Base-by-base conservation (phyloP, 306 rosid genomes). In the Prunus padus region DNA sequence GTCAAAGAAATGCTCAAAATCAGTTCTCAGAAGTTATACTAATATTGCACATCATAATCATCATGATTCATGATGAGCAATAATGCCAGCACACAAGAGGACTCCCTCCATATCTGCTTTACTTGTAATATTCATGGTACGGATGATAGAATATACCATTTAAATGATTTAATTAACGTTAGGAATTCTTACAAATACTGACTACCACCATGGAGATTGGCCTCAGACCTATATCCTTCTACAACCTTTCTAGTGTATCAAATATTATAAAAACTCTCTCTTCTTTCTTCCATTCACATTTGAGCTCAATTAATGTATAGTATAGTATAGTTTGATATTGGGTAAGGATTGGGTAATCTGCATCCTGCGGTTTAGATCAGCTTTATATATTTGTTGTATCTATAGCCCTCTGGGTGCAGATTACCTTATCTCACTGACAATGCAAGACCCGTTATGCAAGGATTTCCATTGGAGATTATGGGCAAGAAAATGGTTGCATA, bases 311-410 rank as follows among this genome's bases (percentile, higher is more conserved):
- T 26, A 13, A 46, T 46, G 11, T 11, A 3, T 8, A 45, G 49
- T 45, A 6, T 45, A 11, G 12, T 46, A 42, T 42, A 46, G 16
- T 46, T 46, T 46, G 51, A 40, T n/a, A 65, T 65, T 40, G 70
- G 73, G 37, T 69, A 8, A 69, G 73, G 73, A 16, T 47, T n/a
- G 57, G 73, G 25, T 69, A 69, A 69, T 69, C 73, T 69, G 42
- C 57, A 69, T 69, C 73, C 30, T 65, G 51, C 40, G 69, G 28
- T 33, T 65, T 65, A 65, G 28, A 65, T 65, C 49, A 37, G 0
- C 13, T n/a, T 9, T 31, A 31, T 31, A 31, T 31, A 31, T 31
- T 31, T 31, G 37, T 4, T 31, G 37, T 31, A 31, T 31, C 37
- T 31, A 31, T 31, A 31, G 37, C 37, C 37, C 8, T 33, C 37